These are phyloP conservation scores for Fusarium sp. DNA, from an alignment of 2,329 filamentous ascomycete genomes.

Conservation along the genomic window DNA sequence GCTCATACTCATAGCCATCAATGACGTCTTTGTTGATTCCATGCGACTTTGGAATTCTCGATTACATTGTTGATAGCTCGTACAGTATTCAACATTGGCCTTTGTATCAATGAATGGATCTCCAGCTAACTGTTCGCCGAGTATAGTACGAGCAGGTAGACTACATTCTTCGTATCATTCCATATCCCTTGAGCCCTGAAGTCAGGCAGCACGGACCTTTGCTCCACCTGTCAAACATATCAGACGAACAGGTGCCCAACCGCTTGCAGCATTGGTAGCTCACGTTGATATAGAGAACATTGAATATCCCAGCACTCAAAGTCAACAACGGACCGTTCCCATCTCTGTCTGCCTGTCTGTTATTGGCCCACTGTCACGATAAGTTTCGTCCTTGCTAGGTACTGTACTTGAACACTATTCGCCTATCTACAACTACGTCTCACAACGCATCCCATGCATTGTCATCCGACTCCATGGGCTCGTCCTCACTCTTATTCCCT, in stretches of 20 bases:
- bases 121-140: not conserved
- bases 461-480: conserved; percentile 24
- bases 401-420: not conserved
- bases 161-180: not conserved
- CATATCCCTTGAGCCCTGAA: not conserved
- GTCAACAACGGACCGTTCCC: not conserved
- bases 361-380: not conserved
- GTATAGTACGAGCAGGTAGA: not conserved
- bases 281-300: not conserved
- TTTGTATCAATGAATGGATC: not conserved
- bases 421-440: not conserved
- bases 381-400: not conserved
- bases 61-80: not conserved
- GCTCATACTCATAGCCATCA: not conserved
- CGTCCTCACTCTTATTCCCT: conserved; percentile 6
- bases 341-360: not conserved
- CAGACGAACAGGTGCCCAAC: not conserved
- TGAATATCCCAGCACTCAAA: not conserved
- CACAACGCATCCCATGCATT: conserved; percentile 13
- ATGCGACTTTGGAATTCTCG: not conserved
- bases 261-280: not conserved
- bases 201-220: not conserved
- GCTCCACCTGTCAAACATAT: not conserved
- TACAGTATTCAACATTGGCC: not conserved
- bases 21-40: not conserved